Conservation (phyloP, 2,329 filamentous ascomycete genomes). For the Cladosporium sp. region DNA sequence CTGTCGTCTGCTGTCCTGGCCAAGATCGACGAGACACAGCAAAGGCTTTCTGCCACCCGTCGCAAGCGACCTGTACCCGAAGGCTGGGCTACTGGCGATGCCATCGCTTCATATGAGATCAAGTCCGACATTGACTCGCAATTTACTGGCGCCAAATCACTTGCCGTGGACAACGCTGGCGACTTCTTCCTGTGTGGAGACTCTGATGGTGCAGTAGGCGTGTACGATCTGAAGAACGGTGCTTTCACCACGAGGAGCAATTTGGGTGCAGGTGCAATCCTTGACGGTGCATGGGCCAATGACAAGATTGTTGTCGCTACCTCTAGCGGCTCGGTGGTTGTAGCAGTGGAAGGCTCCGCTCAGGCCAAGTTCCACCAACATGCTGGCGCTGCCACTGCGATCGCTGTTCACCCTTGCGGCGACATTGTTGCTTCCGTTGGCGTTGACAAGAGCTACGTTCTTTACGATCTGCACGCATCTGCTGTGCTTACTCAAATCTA, state of each 20-base stretch:
- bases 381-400: slow-evolving; percentile 70
- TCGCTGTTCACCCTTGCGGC: slow-evolving; percentile 78
- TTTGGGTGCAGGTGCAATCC: slow-evolving; percentile 61
- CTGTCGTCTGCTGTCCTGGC: slow-evolving; percentile 68
- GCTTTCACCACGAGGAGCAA: slow-evolving; percentile 68
- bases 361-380: slow-evolving; percentile 72
- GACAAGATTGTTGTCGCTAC: slow-evolving; percentile 69
- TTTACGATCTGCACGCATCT: slow-evolving; percentile 72
- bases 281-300: slow-evolving; percentile 61
- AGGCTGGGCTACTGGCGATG: slow-evolving; percentile 75
- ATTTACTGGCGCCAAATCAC: slow-evolving; percentile 54
- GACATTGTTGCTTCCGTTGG: slow-evolving; percentile 83
- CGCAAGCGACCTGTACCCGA: slow-evolving; percentile 84
- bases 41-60: slow-evolving; percentile 78
- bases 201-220: slow-evolving; percentile 66
- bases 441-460: slow-evolving; percentile 83
- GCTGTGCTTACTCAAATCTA: slow-evolving; percentile 73
- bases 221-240: slow-evolving; percentile 74
- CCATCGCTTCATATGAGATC: slow-evolving; percentile 59
- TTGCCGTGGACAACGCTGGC: slow-evolving; percentile 57
- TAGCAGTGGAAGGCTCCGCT: slow-evolving; percentile 69
- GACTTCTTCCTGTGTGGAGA: slow-evolving; percentile 71
- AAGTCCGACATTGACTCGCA: slow-evolving; percentile 52
- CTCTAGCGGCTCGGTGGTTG: slow-evolving; percentile 70
- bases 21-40: slow-evolving; percentile 75